These are phyloP conservation scores for Rhododendron simsii DNA, from an alignment of 148 eudicot genomes.

Conservation along the genomic window DNA sequence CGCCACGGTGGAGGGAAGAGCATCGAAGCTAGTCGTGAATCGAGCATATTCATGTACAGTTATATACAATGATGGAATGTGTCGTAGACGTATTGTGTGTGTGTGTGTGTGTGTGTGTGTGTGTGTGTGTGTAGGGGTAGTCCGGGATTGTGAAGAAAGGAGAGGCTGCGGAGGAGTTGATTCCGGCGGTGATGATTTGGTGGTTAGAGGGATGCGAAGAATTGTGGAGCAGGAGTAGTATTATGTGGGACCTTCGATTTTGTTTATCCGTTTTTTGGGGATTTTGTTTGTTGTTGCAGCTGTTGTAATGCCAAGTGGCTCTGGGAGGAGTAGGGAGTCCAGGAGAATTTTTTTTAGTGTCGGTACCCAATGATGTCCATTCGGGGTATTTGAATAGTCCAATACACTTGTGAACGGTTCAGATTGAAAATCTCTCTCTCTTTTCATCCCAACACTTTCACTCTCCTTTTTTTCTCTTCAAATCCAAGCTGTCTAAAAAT, in stretches of 20 bases:
- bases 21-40: background rate
- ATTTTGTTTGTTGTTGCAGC: background rate
- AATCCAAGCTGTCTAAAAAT: too few relatives aligned
- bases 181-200: background rate
- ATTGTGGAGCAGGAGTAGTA: background rate
- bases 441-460: too few relatives aligned
- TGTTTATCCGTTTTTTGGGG: background rate
- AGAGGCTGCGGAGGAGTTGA: background rate
- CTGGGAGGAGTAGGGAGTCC: background rate
- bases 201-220: background rate
- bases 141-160: background rate
- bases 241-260: background rate
- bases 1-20: conserved; percentile 18
- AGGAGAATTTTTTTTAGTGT: background rate
- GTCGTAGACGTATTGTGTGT: background rate
- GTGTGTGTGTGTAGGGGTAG: too few relatives aligned
- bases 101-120: background rate
- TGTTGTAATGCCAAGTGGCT: conserved; percentile 6
- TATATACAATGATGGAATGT: background rate
- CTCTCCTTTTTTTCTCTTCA: too few relatives aligned
- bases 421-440: too few relatives aligned
- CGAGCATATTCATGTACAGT: background rate
- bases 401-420: too few relatives aligned
- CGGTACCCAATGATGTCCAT: too few relatives aligned
- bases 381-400: too few relatives aligned